These are phyloP conservation scores for Sporothrix pallida DNA, from an alignment of 2,329 filamentous ascomycete genomes.

Conservation along the genomic window DNA sequence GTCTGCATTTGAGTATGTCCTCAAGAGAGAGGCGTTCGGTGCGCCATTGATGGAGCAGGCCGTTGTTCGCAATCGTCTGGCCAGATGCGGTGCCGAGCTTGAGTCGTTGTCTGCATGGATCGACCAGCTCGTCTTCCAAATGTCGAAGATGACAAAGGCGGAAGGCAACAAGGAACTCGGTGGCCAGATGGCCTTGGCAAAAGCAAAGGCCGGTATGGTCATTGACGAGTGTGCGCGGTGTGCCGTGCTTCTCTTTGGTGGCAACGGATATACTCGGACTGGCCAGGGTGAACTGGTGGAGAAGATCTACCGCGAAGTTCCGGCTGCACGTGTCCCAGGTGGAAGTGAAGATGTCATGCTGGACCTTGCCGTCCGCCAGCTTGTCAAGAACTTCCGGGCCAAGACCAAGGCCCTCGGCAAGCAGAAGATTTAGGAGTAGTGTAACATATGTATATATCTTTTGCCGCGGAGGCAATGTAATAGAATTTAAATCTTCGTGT, in stretches of 20 bases:
- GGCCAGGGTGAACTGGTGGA: conserved; percentile 2
- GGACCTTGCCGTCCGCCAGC: neutral
- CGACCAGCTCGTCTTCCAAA: neutral
- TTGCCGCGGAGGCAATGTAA: too few species aligned
- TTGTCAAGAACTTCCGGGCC: neutral
- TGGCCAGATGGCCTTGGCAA: neutral
- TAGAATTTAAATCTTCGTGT: too few species aligned
- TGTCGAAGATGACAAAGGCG: neutral
- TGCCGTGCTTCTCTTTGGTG: neutral
- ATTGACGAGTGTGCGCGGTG: neutral
- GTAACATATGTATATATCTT: too few species aligned
- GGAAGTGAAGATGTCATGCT: conserved; percentile 7
- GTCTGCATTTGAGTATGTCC: neutral
- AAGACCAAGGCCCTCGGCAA: neutral
- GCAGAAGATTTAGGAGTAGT: neutral
- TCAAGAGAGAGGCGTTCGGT: neutral
- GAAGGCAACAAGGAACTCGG: conserved; percentile 1
- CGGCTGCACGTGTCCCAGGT: neutral
- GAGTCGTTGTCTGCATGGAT: neutral
- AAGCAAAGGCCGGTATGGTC: neutral
- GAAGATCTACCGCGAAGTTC: conserved; percentile 1
- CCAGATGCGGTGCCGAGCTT: neutral
- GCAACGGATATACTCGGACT: neutral
- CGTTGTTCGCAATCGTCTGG: neutral
- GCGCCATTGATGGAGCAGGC: neutral